phyloP scores from a whole-genome alignment of 108 stramenopile species.

The Nitzschia sp. region DNA sequence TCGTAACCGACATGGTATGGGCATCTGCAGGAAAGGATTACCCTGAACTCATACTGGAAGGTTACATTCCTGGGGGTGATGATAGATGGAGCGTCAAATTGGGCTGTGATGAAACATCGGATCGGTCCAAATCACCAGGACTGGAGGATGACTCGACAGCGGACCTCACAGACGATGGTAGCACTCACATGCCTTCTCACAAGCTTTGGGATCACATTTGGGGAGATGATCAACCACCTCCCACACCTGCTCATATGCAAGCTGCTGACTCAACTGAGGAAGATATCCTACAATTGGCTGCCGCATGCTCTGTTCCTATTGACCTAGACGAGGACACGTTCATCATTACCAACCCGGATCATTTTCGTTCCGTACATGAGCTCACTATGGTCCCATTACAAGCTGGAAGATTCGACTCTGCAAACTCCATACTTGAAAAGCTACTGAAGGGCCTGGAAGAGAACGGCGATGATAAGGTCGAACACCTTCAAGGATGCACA shows the following conservation, averaged over 20 bases:
- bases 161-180: conserved; percentile 13
- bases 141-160: conserved; percentile 19
- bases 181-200: conserved; percentile 25
- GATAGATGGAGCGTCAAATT: conserved; percentile 59
- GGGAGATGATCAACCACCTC: conserved; percentile 40
- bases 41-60: conserved; percentile 60
- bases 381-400: conserved; percentile 34
- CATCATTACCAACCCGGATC: conserved; percentile 41
- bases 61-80: conserved; percentile 42
- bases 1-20: conserved; percentile 50
- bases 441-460: conserved; percentile 38
- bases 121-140: background rate
- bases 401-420: conserved; percentile 34
- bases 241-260: conserved; percentile 30
- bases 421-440: conserved; percentile 44
- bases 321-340: conserved; percentile 66
- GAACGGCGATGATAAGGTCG: conserved; percentile 11
- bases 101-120: background rate
- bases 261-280: conserved; percentile 15
- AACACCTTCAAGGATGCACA: conserved; percentile 39
- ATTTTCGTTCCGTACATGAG: conserved; percentile 47
- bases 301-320: conserved; percentile 47
- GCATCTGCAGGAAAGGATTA: conserved; percentile 35
- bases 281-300: conserved; percentile 38
- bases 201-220: conserved; percentile 46